Evolutionary conservation across 2,329 filamentous ascomycete species (phyloP).

Genomic region (Orbilia javanica): DNA sequence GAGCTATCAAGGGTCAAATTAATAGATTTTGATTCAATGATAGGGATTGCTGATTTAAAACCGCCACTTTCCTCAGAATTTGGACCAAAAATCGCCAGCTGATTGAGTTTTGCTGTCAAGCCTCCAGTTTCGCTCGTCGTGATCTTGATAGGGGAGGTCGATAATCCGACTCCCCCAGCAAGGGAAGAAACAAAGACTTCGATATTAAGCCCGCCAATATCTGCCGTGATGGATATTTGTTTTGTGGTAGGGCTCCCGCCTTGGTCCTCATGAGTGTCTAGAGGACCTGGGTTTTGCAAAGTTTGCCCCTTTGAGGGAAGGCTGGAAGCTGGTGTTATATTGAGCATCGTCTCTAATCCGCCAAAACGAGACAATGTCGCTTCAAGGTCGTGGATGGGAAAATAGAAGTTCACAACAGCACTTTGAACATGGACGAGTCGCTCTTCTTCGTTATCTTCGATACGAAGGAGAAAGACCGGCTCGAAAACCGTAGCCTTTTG

Average conservation of each 20-base stretch:
- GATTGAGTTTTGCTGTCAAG: constrained; percentile 79
- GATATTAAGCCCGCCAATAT: constrained; percentile 81
- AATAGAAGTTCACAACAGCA: constrained; percentile 78
- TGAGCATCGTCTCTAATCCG: constrained; percentile 89
- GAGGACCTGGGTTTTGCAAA: constrained; percentile 68
- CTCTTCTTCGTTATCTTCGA: constrained; percentile 69
- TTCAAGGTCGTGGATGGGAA: constrained; percentile 85
- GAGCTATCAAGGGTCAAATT: constrained; percentile 78
- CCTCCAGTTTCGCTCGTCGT: constrained; percentile 78
- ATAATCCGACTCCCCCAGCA: constrained; percentile 79
- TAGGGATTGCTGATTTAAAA: constrained; percentile 72
- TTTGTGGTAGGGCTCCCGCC: constrained; percentile 69
- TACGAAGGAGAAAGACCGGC: constrained; percentile 35
- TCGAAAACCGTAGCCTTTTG: neutral
- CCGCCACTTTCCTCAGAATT: constrained; percentile 63
- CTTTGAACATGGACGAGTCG: constrained; percentile 76
- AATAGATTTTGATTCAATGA: constrained; percentile 74
- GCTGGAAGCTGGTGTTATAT: constrained; percentile 66
- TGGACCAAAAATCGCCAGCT: constrained; percentile 80
- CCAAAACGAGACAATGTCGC: constrained; percentile 91
- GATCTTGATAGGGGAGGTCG: constrained; percentile 77
- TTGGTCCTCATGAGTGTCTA: constrained; percentile 69
- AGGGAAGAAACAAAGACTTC: constrained; percentile 83
- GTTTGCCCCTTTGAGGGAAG: constrained; percentile 63
- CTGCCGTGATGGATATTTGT: constrained; percentile 71